Evolutionary conservation across 202 grass and related monocot species (phyloP), one percentile per base, ranked within the genome.

Genomic region (Carex arenaria): DNA sequence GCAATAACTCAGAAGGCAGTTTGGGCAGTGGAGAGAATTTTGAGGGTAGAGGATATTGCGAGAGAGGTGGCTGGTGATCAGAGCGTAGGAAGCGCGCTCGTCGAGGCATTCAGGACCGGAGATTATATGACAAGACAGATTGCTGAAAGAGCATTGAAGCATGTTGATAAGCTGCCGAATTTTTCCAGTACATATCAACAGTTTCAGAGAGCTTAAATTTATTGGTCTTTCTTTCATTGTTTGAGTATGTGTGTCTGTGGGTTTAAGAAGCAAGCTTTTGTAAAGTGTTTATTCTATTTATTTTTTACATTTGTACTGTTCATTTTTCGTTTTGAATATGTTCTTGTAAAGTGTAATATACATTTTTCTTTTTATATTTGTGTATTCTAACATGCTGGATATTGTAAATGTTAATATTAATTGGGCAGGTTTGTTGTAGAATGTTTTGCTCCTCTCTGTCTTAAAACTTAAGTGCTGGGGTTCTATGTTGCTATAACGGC

Each of bases 21-120:
- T 64, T 97, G 94, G 94, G 80, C 83, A 5, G 84, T 97, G 20
- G 94, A 97, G 85, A 89, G 94, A 40, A 89, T 97, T 82, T 86
- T 97, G 26, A 87, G 91, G 34, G 85, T 90, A 9, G 88, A 94
- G 52, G 94, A 97, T 68, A 94, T 97, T 36, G 91, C 94, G 0
- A 65, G 7, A 56, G 88, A 92, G 32, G 88, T 94, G 54, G 87
- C 91, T 0, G 81, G 36, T 0, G 89, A 97, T 84, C 94, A 88
- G 86, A 92, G 64, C 3, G 82, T 97, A 1, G 85, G 86, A 9
- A 90, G 89, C 0, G 91, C 91, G 17, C 88, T 94, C 0, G 90
- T 94, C 1, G 94, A 97, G 85, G 94, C 94, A 18, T 97, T 92
- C 82, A 84, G 88, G 30, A 90, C 88, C 10, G 89, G 88, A 38